A percentile compares a stretch with the other conserved stretches of the same genome.
Conservation (phyloP, 176 grass and related monocot species). For the barley (Hordeum vulgare) region DNA sequence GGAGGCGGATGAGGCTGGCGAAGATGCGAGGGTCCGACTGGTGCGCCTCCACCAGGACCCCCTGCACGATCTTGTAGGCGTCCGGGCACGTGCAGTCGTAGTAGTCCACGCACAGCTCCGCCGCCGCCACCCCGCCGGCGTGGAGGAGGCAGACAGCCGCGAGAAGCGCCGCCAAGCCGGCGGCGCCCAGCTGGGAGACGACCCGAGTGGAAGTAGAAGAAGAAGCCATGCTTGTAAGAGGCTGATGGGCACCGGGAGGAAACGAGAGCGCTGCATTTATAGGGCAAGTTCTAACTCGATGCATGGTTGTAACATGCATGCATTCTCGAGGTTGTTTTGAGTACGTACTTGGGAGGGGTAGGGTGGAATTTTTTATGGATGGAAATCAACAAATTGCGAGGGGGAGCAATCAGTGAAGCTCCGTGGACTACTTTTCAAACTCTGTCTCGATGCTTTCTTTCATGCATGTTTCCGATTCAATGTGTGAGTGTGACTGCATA, state of each 20-base stretch:
- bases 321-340: not conserved
- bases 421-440: not conserved
- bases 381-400: not conserved
- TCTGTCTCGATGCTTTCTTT: not conserved
- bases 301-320: not conserved
- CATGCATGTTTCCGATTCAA: not conserved
- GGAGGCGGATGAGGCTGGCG: conserved; percentile 70
- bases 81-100: conserved; percentile 53
- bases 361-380: not conserved
- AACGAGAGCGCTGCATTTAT: not conserved
- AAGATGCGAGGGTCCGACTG: conserved; percentile 46
- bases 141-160: not conserved
- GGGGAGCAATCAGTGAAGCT: not conserved
- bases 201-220: not conserved
- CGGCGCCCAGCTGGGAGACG: too few species aligned
- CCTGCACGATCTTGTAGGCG: conserved; percentile 45
- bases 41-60: conserved; percentile 46
- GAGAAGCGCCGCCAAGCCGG: not conserved
- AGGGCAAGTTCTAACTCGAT: not conserved
- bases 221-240: not conserved
- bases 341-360: not conserved
- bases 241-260: not conserved
- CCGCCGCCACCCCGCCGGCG: not conserved
- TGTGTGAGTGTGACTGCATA: not conserved
- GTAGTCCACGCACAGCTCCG: conserved; percentile 49